Percentiles rank a stretch among this genome's conserved stretches.
Evolutionary conservation across 1,284 basidiomycete species (phyloP).

Genomic region (Fomitopsis betulina): DNA sequence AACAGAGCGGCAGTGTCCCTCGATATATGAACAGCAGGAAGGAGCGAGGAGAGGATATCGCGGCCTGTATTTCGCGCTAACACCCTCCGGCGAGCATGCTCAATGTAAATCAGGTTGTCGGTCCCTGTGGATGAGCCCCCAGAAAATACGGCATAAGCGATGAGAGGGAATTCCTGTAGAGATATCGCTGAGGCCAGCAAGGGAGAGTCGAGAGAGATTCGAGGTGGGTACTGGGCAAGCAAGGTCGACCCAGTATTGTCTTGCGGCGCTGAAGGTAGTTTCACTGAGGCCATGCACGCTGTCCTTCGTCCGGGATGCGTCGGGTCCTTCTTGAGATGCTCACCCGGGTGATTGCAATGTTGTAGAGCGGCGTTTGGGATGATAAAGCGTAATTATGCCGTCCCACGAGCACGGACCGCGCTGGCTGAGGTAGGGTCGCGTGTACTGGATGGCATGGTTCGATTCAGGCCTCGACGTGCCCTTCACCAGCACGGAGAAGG

Average conservation of each 20-base stretch:
- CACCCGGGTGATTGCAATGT: neutral
- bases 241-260: constrained; percentile 30
- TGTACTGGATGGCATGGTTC: neutral
- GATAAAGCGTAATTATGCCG: neutral
- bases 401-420: neutral
- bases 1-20: constrained; percentile 40
- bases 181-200: constrained; percentile 35
- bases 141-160: constrained; percentile 45
- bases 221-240: constrained; percentile 27
- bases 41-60: constrained; percentile 41
- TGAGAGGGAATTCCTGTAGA: constrained; percentile 31
- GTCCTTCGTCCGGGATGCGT: neutral
- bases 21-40: constrained; percentile 45
- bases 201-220: constrained; percentile 28
- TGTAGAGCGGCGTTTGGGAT: neutral
- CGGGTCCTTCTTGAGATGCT: neutral
- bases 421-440: neutral
- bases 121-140: constrained; percentile 23
- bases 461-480: neutral
- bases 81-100: constrained; percentile 49
- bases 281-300: constrained; percentile 22
- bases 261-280: constrained; percentile 19
- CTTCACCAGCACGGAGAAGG: neutral
- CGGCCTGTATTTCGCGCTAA: constrained; percentile 32
- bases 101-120: constrained; percentile 40